phyloP scores from a whole-genome alignment of 2,329 filamentous ascomycete species.

The Fusarium staphyleae region DNA sequence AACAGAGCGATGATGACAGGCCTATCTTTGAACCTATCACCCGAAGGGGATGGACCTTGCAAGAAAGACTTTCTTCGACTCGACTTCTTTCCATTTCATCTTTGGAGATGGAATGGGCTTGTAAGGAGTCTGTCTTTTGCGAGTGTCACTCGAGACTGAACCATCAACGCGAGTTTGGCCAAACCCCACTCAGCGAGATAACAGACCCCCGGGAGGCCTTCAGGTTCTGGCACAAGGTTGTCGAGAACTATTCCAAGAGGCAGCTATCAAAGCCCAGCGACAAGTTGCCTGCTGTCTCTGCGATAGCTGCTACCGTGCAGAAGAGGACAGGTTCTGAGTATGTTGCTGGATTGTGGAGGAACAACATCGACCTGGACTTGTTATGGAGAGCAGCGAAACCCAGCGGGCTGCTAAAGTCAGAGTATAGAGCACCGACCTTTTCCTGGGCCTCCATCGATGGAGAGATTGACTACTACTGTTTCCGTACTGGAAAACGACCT shows the following conservation, averaged over 20 bases:
- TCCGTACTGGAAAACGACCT: constrained; percentile 26
- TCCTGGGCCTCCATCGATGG: constrained; percentile 38
- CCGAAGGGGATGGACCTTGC: constrained; percentile 27
- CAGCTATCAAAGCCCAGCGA: constrained; percentile 34
- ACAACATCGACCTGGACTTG: constrained; percentile 37
- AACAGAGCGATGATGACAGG: constrained; percentile 4
- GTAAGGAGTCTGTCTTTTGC: constrained; percentile 31
- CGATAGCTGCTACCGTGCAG: constrained; percentile 37
- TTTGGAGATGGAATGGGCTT: constrained; percentile 30
- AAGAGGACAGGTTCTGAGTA: constrained; percentile 35
- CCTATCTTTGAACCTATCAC: constrained; percentile 22
- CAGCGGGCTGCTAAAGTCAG: not conserved
- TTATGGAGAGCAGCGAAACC: constrained; percentile 23
- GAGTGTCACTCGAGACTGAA: constrained; percentile 39
- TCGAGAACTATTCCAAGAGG: constrained; percentile 41
- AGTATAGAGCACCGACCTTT: constrained; percentile 34
- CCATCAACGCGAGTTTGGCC: constrained; percentile 32
- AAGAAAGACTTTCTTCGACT: constrained; percentile 28
- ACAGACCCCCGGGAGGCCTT: constrained; percentile 29
- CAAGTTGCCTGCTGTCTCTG: constrained; percentile 43
- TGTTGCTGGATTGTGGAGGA: constrained; percentile 42
- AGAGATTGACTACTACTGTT: constrained; percentile 38
- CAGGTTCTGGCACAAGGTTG: constrained; percentile 40
- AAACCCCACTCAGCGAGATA: constrained; percentile 24
- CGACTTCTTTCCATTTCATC: constrained; percentile 24